Evolutionary conservation across 441 rosid genomes (phyloP).

Genomic region (Pelargonium cotyledonis): DNA sequence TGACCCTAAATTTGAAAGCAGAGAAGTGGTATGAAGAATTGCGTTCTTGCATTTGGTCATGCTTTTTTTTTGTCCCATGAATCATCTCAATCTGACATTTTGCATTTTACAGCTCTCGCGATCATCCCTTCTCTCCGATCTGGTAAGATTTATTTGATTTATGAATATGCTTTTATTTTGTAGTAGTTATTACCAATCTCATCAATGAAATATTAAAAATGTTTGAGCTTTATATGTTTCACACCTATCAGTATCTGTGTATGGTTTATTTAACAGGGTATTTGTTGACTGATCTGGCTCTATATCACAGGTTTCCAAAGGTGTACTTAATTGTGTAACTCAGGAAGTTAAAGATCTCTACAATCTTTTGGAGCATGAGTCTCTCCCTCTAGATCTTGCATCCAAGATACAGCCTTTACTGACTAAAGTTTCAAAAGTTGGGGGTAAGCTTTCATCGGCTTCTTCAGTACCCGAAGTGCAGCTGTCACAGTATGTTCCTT

Average conservation of each 20-base stretch:
- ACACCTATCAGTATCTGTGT: neutral
- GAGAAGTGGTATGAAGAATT: constrained; percentile 65
- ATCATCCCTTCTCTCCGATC: constrained; percentile 75
- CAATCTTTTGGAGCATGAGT: constrained; percentile 82
- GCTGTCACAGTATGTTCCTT: constrained; percentile 72
- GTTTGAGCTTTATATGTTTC: too few relatives aligned
- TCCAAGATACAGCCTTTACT: constrained; percentile 68
- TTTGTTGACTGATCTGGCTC: constrained; percentile 15
- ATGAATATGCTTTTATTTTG: too few relatives aligned
- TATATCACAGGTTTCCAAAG: constrained; percentile 61
- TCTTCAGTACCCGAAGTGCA: constrained; percentile 89
- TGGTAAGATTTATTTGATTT: constrained; percentile 47
- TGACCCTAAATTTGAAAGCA: constrained; percentile 76
- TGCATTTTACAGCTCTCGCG: constrained; percentile 66
- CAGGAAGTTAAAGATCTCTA: constrained; percentile 96
- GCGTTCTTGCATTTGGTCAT: constrained; percentile 6
- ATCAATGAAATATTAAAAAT: too few relatives aligned
- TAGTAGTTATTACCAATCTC: too few relatives aligned
- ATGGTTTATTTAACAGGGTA: neutral
- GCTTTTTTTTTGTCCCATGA: neutral
- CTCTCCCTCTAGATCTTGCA: constrained; percentile 79
- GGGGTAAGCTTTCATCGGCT: constrained; percentile 87
- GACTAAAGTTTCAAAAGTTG: constrained; percentile 67
- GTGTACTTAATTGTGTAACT: constrained; percentile 83
- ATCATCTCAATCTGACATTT: constrained; percentile 16